A percentile compares a stretch with the other conserved stretches of the same genome.
These are phyloP conservation scores for Wallacemonas sp. DNA, from an alignment of 208 protist species.

Conservation along the genomic window DNA sequence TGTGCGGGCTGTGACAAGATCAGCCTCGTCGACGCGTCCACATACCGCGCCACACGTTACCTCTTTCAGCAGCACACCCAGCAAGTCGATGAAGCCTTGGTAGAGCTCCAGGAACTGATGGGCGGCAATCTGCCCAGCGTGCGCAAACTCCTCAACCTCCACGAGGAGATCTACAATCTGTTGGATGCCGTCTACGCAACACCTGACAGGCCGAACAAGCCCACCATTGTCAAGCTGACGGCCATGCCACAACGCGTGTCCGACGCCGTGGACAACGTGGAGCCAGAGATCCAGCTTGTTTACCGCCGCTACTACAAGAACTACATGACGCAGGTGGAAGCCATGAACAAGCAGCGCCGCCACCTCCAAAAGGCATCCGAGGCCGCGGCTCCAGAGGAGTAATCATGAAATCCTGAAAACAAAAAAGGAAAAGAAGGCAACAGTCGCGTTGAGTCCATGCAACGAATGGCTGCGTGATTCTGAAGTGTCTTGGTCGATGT, in stretches of 20 bases:
- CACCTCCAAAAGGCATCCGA: neutral
- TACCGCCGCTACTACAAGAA: conserved; percentile 78
- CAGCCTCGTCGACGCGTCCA: conserved; percentile 44
- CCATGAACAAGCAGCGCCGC: conserved; percentile 27
- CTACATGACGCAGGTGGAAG: conserved; percentile 40
- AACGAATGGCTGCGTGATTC: no score
- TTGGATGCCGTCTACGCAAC: conserved; percentile 73
- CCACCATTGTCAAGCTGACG: conserved; percentile 64
- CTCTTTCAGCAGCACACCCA: conserved; percentile 82
- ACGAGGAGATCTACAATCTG: conserved; percentile 80
- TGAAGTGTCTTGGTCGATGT: no score
- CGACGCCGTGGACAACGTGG: conserved; percentile 71
- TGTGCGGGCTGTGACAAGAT: conserved; percentile 1
- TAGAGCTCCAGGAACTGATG: conserved; percentile 66
- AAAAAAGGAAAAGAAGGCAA: neutral
- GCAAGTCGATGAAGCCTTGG: conserved; percentile 75
- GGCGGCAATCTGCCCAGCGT: conserved; percentile 63
- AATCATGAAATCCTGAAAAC: neutral
- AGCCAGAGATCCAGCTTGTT: conserved; percentile 77
- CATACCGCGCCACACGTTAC: conserved; percentile 77
- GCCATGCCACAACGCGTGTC: conserved; percentile 71
- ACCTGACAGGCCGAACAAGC: conserved; percentile 58
- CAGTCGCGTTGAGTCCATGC: no score
- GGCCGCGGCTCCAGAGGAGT: neutral
- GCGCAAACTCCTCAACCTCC: conserved; percentile 78